Evolutionary conservation across 75 land plant species (phyloP).

Genomic region (Pinus tabuliformis): DNA sequence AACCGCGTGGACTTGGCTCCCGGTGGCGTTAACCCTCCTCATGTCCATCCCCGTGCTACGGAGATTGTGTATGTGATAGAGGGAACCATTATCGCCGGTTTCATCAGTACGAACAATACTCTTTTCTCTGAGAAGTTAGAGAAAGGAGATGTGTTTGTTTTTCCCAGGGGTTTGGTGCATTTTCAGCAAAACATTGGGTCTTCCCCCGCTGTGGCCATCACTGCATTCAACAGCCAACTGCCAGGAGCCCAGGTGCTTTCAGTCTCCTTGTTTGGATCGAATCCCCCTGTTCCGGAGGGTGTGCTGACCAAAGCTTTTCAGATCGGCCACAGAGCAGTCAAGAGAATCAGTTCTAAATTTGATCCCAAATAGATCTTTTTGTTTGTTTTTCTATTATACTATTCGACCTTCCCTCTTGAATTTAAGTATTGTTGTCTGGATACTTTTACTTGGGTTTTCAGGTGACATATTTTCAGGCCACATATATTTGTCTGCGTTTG

Average conservation of each 20-base stretch:
- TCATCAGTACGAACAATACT: conserved; percentile 35
- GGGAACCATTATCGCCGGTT: conserved; percentile 57
- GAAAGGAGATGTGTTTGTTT: conserved; percentile 47
- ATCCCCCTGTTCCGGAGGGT: conserved; percentile 19
- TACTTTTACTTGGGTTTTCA: too few species aligned
- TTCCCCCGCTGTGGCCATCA: conserved; percentile 27
- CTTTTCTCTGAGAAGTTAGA: conserved; percentile 31
- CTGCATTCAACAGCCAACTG: conserved; percentile 51
- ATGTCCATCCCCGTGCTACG: conserved; percentile 62
- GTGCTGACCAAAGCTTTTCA: too few species aligned
- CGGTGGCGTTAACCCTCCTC: conserved; percentile 51
- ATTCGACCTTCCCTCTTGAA: too few species aligned
- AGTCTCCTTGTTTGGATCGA: conserved; percentile 43
- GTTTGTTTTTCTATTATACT: too few species aligned
- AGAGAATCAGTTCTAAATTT: too few species aligned
- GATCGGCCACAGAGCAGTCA: too few species aligned
- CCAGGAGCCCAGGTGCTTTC: conserved; percentile 56
- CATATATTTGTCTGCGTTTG: too few species aligned
- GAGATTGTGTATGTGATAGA: conserved; percentile 39
- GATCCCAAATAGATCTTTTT: too few species aligned
- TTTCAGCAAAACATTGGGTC: conserved; percentile 55
- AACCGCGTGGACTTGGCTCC: conserved; percentile 43
- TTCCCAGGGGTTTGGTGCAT: conserved; percentile 65
- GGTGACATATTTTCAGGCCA: too few species aligned
- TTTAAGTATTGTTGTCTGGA: too few species aligned